These are phyloP conservation scores for Sphaerulina musiva DNA, from an alignment of 2,329 filamentous ascomycete species.

Conservation along the genomic window DNA sequence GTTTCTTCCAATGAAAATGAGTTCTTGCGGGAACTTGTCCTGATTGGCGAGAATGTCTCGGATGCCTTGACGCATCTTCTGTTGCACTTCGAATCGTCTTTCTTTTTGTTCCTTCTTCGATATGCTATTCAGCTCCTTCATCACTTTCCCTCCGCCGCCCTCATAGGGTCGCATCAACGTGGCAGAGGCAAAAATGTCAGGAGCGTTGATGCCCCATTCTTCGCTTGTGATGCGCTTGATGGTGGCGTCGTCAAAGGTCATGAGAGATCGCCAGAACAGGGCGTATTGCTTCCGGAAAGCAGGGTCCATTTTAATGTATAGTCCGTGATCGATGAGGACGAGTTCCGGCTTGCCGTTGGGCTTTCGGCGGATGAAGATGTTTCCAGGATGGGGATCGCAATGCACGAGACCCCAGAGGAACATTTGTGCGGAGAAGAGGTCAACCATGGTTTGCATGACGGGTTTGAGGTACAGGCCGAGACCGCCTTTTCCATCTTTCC, in stretches of 20 bases:
- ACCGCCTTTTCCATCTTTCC: slow-evolving; percentile 64
- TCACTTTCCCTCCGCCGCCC: slow-evolving; percentile 67
- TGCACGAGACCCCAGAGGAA: slow-evolving; percentile 95
- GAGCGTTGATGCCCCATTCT: slow-evolving; percentile 80
- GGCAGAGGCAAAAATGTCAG: slow-evolving; percentile 85
- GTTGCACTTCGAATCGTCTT: slow-evolving; percentile 71
- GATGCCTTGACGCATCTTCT: slow-evolving; percentile 63
- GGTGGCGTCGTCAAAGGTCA: slow-evolving; percentile 85
- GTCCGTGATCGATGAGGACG: slow-evolving; percentile 91
- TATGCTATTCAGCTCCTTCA: slow-evolving; percentile 46
- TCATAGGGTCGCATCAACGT: slow-evolving; percentile 87
- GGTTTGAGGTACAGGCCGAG: slow-evolving; percentile 75
- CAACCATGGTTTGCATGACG: slow-evolving; percentile 94
- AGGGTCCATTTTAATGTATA: slow-evolving; percentile 86
- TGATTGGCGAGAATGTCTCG: slow-evolving; percentile 78
- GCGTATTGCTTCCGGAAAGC: slow-evolving; percentile 81
- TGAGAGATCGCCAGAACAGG: slow-evolving; percentile 84
- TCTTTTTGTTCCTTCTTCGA: slow-evolving; percentile 51
- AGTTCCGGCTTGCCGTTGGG: slow-evolving; percentile 79
- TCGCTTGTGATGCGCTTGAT: slow-evolving; percentile 63
- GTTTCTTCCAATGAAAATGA: slow-evolving; percentile 87
- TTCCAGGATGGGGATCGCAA: slow-evolving; percentile 94
- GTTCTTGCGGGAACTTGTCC: slow-evolving; percentile 80
- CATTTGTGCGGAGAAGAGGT: slow-evolving; percentile 95
- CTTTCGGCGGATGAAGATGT: slow-evolving; percentile 87